Evolutionary conservation across 2,329 filamentous ascomycete species (phyloP).

Genomic region (Saccharata proteae): DNA sequence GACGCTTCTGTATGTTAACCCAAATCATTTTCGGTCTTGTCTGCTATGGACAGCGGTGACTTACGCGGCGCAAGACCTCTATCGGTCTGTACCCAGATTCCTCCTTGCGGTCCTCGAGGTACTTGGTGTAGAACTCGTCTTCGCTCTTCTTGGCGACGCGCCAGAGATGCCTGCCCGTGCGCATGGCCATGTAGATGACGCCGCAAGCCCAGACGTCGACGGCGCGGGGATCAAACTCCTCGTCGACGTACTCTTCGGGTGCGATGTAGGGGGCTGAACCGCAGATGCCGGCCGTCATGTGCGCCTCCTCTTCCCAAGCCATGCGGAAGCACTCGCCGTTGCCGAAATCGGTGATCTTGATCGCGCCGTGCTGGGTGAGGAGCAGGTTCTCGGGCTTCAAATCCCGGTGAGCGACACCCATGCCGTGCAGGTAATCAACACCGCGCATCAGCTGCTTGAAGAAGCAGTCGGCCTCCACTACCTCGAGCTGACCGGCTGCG

Average conservation of each 20-base stretch:
- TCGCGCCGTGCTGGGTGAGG: slow-evolving; percentile 76
- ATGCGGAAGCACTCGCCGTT: slow-evolving; percentile 99
- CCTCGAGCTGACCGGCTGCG: slow-evolving; percentile 81
- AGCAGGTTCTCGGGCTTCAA: slow-evolving; percentile 95
- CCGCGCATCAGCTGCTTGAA: slow-evolving; percentile 99
- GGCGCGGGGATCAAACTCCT: slow-evolving; percentile 93
- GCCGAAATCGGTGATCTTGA: slow-evolving; percentile 98
- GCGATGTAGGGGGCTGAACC: slow-evolving; percentile 96
- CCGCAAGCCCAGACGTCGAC: slow-evolving; percentile 97
- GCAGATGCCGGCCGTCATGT: slow-evolving; percentile 95
- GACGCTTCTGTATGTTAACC: slow-evolving; percentile 48
- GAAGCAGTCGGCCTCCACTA: slow-evolving; percentile 88
- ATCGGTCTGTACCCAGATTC: slow-evolving; percentile 95
- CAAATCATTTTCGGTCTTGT: too few species aligned
- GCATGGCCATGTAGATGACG: slow-evolving; percentile 99
- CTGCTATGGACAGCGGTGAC: slow-evolving; percentile 10
- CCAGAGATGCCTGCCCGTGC: slow-evolving; percentile 91
- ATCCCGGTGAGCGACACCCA: slow-evolving; percentile 95
- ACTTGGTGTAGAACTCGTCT: slow-evolving; percentile 92
- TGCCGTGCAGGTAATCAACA: slow-evolving; percentile 98
- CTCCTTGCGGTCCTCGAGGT: slow-evolving; percentile 82
- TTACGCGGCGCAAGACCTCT: slow-evolving; percentile 85
- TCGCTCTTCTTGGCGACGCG: slow-evolving; percentile 93
- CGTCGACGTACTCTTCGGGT: slow-evolving; percentile 89
- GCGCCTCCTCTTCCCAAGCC: slow-evolving; percentile 97